These are phyloP conservation scores for Phytophthora podocarpi DNA, from an alignment of 352 stramenopile species.

Conservation along the genomic window DNA sequence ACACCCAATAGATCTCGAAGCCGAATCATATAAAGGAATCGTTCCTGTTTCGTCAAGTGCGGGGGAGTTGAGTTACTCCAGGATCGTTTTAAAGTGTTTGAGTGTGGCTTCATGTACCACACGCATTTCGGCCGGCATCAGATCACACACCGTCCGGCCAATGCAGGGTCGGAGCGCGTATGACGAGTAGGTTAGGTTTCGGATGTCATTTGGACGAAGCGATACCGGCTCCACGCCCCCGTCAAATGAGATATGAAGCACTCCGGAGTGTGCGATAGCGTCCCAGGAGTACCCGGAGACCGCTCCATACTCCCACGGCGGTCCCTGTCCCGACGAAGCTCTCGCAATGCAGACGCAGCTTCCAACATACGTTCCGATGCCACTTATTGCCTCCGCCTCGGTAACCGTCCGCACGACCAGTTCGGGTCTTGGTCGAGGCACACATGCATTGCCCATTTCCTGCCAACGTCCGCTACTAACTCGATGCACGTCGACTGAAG, in stretches of 20 bases:
- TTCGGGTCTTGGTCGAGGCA: background rate
- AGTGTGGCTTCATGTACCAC: background rate
- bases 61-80: no score
- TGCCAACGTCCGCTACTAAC: conserved; percentile 2
- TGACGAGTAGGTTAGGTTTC: background rate
- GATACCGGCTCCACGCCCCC: no score
- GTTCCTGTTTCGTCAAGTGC: background rate
- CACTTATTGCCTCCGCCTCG: conserved; percentile 6
- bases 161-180: conserved; percentile 10
- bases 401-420: background rate
- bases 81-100: no score
- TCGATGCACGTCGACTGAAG: background rate
- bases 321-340: background rate
- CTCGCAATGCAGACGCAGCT: conserved; percentile 10
- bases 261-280: no score
- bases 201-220: no score
- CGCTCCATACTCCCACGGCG: conserved; percentile 9
- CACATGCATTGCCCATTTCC: background rate
- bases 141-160: background rate
- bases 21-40: background rate
- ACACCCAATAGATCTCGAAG: no score
- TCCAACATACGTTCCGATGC: conserved; percentile 11
- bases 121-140: conserved; percentile 14
- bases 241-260: no score
- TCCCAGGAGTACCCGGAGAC: conserved; percentile 17